phyloP scores from a whole-genome alignment of 257 asterid genomes.

The Lithospermum erythrorhizon region DNA sequence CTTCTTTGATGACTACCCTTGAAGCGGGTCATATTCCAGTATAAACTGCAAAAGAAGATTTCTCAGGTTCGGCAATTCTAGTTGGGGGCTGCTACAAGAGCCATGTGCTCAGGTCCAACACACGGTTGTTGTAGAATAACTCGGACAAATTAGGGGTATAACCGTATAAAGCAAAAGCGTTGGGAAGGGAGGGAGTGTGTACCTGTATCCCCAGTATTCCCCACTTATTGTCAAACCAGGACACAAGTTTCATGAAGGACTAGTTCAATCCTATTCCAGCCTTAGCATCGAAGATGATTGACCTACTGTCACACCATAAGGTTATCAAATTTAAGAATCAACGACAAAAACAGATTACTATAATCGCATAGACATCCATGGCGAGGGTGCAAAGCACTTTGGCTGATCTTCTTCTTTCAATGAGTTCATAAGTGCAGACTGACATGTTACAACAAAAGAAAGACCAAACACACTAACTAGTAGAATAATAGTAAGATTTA shows the following conservation, averaged over 20 bases:
- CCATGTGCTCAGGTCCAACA: constrained; percentile 96
- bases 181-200: constrained; percentile 2
- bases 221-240: constrained; percentile 99
- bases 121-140: constrained; percentile 55
- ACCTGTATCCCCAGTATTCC: constrained; percentile 99
- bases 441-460: neutral
- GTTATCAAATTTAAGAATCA: neutral
- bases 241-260: constrained; percentile 80
- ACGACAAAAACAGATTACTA: neutral
- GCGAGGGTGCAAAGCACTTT: no score
- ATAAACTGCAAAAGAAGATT: constrained; percentile 10
- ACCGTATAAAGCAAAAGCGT: neutral
- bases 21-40: neutral
- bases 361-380: neutral
- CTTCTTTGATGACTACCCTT: no score
- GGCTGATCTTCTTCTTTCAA: neutral
- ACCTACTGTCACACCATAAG: constrained; percentile 28
- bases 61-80: constrained; percentile 16
- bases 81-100: constrained; percentile 64
- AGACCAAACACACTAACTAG: neutral
- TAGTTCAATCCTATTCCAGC: constrained; percentile 91
- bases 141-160: neutral
- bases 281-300: constrained; percentile 95
- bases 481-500: no score
- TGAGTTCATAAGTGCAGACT: neutral